phyloP scores from a whole-genome alignment of 2,329 filamentous ascomycete genomes.

The Fusarium papillatum region DNA sequence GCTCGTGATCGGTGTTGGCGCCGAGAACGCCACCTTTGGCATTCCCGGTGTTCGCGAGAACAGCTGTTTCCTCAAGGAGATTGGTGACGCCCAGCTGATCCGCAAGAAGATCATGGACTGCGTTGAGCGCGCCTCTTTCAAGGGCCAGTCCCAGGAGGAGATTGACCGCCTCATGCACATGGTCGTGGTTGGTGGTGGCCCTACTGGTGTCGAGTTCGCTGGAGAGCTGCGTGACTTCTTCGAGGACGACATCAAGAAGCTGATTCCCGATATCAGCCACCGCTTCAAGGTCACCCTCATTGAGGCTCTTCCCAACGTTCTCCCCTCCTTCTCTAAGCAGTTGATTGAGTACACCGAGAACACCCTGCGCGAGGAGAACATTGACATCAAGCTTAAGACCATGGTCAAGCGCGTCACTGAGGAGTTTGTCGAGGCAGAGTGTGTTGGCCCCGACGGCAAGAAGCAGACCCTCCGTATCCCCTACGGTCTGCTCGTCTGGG shows the following conservation, averaged over 20 bases:
- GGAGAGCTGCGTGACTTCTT: slow-evolving; percentile 99
- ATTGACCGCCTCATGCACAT: slow-evolving; percentile 96
- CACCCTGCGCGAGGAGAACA: slow-evolving; percentile 98
- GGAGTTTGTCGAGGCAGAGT: slow-evolving; percentile 92
- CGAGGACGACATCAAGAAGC: slow-evolving; percentile 97
- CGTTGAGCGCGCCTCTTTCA: slow-evolving; percentile 98
- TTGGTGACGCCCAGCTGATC: slow-evolving; percentile 94
- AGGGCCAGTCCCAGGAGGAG: slow-evolving; percentile 91
- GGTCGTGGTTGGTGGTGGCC: slow-evolving; percentile 95
- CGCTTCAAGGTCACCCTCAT: slow-evolving; percentile 98
- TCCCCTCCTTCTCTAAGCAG: slow-evolving; percentile 99
- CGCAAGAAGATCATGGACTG: slow-evolving; percentile 99
- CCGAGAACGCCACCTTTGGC: slow-evolving; percentile 98
- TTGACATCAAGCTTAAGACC: slow-evolving; percentile 97
- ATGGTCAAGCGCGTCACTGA: slow-evolving; percentile 98
- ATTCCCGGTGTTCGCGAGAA: slow-evolving; percentile 96
- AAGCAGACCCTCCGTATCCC: slow-evolving; percentile 88
- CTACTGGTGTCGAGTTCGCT: slow-evolving; percentile 97
- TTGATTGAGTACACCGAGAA: slow-evolving; percentile 99
- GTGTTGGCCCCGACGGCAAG: slow-evolving; percentile 83
- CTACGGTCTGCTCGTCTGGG: slow-evolving; percentile 97
- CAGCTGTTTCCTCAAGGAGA: slow-evolving; percentile 99
- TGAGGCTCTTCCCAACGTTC: slow-evolving; percentile 94
- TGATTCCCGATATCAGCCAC: slow-evolving; percentile 94
- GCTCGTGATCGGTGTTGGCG: slow-evolving; percentile 96